phyloP scores from a whole-genome alignment of 2,329 filamentous ascomycete genomes.

The Trichocomaceae sp. region DNA sequence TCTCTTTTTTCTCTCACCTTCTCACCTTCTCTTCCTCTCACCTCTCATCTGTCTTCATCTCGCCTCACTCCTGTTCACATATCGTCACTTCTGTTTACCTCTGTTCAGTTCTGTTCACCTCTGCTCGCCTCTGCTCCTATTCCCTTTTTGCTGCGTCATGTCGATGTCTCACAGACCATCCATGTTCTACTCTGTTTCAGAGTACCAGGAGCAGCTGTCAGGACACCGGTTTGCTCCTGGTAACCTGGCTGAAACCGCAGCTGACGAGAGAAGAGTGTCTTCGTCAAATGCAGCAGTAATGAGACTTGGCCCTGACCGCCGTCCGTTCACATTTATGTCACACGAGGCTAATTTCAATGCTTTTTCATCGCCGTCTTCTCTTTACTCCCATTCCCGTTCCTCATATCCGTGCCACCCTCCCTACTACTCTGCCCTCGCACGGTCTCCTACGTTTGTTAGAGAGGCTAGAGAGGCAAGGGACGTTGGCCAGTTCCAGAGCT shows the following conservation, averaged over 20 bases:
- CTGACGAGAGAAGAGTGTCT: not conserved
- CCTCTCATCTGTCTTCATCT: not conserved
- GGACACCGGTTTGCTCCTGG: not conserved
- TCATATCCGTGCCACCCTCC: not conserved
- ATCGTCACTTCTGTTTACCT: not conserved
- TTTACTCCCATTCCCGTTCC: not conserved
- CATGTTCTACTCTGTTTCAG: not conserved
- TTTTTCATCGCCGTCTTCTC: not conserved
- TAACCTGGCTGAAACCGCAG: not conserved
- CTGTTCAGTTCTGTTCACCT: too few species aligned
- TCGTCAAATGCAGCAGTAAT: not conserved
- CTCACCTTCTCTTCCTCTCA: not conserved
- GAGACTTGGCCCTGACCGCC: not conserved
- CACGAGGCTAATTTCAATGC: not conserved
- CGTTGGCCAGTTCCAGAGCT: not conserved
- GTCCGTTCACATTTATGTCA: not conserved
- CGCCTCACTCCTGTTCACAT: not conserved
- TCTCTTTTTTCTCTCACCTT: not conserved
- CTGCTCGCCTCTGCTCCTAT: too few species aligned
- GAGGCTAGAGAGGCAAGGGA: not conserved
- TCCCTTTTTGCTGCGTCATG: too few species aligned
- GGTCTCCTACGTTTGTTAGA: not conserved
- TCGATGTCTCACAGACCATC: not conserved
- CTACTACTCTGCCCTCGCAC: not conserved
- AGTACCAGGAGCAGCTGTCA: not conserved